Conservation (phyloP, 441 rosid genomes). For the Omphalea diandra region DNA sequence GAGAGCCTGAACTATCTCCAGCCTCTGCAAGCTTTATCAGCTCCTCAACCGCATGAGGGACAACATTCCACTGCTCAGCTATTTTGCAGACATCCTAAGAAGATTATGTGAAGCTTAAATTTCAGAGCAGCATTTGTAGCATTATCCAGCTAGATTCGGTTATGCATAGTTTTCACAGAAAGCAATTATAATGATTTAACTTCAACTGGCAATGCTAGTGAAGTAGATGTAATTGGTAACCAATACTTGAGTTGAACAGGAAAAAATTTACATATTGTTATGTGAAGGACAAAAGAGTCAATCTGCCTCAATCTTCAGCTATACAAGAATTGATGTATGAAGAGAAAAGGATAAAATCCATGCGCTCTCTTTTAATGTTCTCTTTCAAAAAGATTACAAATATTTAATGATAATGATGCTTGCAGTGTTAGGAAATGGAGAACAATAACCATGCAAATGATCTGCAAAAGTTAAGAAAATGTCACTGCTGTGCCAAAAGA, state of each 20-base stretch:
- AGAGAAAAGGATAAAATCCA: neutral
- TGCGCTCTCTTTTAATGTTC: neutral
- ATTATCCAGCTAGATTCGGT: neutral
- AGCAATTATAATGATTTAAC: neutral
- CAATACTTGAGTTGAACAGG: neutral
- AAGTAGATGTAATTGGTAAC: slow-evolving; percentile 1
- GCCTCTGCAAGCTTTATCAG: slow-evolving; percentile 50
- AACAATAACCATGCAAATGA: neutral
- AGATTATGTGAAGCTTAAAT: slow-evolving; percentile 4
- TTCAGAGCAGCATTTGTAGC: neutral
- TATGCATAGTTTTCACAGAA: neutral
- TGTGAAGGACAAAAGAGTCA: neutral
- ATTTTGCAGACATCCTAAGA: slow-evolving; percentile 55
- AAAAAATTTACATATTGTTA: neutral
- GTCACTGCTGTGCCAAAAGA: neutral
- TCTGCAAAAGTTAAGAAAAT: neutral
- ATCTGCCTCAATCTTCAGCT: slow-evolving; percentile 8
- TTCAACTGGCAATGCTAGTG: too few relatives aligned
- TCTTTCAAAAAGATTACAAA: neutral
- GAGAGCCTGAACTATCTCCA: slow-evolving; percentile 26
- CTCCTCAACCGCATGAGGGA: slow-evolving; percentile 79
- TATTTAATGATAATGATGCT: neutral
- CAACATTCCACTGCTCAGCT: slow-evolving; percentile 79
- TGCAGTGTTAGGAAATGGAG: neutral
- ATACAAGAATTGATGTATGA: neutral